Percentiles rank a stretch among this genome's conserved stretches.
phyloP scores from a whole-genome alignment of 345 rosid genomes.

The Eucalyptus cloeziana region DNA sequence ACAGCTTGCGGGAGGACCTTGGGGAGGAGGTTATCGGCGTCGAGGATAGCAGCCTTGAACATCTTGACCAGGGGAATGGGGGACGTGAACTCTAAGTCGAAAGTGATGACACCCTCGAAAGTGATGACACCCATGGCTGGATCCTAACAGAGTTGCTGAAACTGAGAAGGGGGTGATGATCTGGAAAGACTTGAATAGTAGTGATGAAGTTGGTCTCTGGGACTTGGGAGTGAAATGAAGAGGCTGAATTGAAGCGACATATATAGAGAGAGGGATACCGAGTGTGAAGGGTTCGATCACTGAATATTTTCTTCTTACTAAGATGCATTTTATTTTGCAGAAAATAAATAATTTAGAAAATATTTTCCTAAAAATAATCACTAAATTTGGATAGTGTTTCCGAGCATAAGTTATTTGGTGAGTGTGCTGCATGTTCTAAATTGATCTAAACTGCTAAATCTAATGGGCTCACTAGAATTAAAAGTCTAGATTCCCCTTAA shows the following conservation, averaged over 20 bases:
- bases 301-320: background rate
- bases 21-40: background rate
- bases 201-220: background rate
- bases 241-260: background rate
- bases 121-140: background rate
- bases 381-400: too few species aligned
- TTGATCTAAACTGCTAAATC: too few species aligned
- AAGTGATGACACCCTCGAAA: background rate
- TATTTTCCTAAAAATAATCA: background rate
- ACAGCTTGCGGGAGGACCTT: constrained; percentile 17
- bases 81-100: background rate
- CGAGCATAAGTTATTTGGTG: too few species aligned
- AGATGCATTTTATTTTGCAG: background rate
- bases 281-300: background rate
- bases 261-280: background rate
- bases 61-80: background rate
- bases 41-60: background rate
- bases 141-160: background rate
- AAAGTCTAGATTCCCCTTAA: too few species aligned
- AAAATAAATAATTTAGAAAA: background rate
- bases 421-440: too few species aligned
- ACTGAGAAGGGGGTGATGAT: background rate
- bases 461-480: too few species aligned
- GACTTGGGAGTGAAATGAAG: background rate
- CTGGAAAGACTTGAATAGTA: background rate